Conservation (phyloP, 495 filamentous ascomycete species). For the Xylaria longipes region DNA sequence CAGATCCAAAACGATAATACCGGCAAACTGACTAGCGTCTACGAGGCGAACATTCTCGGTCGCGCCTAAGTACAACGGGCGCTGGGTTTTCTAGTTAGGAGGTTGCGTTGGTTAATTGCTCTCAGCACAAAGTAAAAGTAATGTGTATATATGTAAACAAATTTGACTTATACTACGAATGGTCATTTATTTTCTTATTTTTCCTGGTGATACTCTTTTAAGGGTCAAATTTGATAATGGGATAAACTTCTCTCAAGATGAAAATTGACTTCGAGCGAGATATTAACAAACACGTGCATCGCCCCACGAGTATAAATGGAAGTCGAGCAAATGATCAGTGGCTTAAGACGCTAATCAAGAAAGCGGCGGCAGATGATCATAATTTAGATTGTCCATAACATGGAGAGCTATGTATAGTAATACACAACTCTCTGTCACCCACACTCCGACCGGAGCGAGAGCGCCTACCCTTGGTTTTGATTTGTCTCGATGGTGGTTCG, state of each 20-base stretch:
- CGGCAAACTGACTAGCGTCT: conserved; percentile 47
- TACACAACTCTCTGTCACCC: neutral
- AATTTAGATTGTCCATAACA: no score
- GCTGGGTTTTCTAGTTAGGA: neutral
- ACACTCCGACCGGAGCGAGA: no score
- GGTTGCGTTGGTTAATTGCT: neutral
- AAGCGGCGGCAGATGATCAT: no score
- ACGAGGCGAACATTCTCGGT: conserved; percentile 52
- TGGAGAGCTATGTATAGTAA: no score
- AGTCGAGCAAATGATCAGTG: neutral
- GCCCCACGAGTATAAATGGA: no score
- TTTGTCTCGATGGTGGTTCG: neutral
- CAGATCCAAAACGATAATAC: conserved; percentile 53
- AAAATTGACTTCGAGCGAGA: neutral
- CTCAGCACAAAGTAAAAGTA: neutral
- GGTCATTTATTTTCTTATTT: neutral
- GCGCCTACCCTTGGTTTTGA: neutral
- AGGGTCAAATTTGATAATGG: no score
- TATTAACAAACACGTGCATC: neutral
- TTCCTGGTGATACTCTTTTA: neutral
- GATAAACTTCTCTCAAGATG: neutral
- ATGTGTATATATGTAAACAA: neutral
- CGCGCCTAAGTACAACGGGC: conserved; percentile 21
- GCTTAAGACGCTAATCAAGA: no score
- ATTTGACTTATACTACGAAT: neutral